Evolutionary conservation across 805 yeast genomes (phyloP).

Genomic region (Candida pseudoglaebosa): DNA sequence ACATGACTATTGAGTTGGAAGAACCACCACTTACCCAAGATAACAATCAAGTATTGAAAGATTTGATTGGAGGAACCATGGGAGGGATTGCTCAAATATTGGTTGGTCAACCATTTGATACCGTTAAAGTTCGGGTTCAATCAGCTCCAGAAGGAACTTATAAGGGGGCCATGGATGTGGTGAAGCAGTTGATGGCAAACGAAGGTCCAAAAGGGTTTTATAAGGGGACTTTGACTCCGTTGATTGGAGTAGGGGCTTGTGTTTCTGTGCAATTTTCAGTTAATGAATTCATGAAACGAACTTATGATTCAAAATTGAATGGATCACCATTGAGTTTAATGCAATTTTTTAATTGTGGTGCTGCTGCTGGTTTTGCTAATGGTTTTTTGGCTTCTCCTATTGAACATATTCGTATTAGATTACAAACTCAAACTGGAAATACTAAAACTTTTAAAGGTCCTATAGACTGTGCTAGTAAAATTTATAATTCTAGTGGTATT

Average conservation of each 20-base stretch:
- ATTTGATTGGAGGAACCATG: conserved; percentile 84
- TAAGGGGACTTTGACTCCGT: conserved; percentile 45
- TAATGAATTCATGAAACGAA: conserved; percentile 89
- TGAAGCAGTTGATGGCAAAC: conserved; percentile 55
- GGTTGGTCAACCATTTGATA: conserved; percentile 95
- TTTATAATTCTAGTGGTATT: conserved; percentile 51
- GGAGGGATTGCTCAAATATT: conserved; percentile 97
- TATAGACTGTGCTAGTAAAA: conserved; percentile 58
- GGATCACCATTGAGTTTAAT: conserved; percentile 46
- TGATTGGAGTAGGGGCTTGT: conserved; percentile 80
- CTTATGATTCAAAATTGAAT: conserved; percentile 47
- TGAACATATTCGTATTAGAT: conserved; percentile 89
- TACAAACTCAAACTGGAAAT: conserved; percentile 76
- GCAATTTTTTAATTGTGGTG: conserved; percentile 81
- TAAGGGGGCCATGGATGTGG: conserved; percentile 71
- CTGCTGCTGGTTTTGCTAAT: conserved; percentile 90
- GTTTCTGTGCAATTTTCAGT: conserved; percentile 95
- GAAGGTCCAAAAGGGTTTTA: conserved; percentile 41
- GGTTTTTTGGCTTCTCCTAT: conserved; percentile 89
- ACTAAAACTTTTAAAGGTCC: conserved; percentile 66
- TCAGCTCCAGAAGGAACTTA: conserved; percentile 78
- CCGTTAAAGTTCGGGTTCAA: conserved; percentile 89
- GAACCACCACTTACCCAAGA: conserved; percentile 35
- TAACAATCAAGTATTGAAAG: conserved; percentile 56
- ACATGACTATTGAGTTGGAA: conserved; percentile 43